Percentiles rank a stretch among this genome's conserved stretches.
Evolutionary conservation across 108 stramenopile species (phyloP).

Genomic region (Cyclostephanos tholiformis): DNA sequence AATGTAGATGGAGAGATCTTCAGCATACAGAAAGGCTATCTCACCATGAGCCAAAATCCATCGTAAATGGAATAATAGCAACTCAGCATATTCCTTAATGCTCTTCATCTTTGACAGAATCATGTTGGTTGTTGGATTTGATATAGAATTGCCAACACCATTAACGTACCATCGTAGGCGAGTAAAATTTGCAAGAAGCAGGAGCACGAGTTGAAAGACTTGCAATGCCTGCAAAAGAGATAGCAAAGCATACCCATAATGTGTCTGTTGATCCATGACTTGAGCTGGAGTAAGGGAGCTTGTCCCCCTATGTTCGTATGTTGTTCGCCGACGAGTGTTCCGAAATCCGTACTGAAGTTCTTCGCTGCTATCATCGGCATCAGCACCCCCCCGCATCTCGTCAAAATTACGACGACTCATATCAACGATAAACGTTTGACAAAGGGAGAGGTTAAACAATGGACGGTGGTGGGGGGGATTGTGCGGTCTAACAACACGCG

Average conservation of each 20-base stretch:
- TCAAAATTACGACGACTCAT: too few relatives aligned
- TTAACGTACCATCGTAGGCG: neutral
- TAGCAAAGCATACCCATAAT: neutral
- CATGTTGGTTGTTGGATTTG: neutral
- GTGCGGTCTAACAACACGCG: too few relatives aligned
- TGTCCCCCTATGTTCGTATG: neutral
- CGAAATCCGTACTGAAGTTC: neutral
- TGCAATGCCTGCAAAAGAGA: neutral
- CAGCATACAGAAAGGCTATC: neutral
- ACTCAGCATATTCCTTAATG: neutral
- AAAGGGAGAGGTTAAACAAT: too few relatives aligned
- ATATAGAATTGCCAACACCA: neutral
- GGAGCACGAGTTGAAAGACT: neutral
- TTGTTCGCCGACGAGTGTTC: neutral
- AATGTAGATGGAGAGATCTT: slow-evolving; percentile 6
- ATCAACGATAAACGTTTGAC: too few relatives aligned
- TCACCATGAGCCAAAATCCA: neutral
- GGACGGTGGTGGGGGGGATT: too few relatives aligned
- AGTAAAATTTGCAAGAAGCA: neutral
- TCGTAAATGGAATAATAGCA: neutral
- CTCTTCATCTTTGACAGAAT: neutral
- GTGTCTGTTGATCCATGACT: neutral
- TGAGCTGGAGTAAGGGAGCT: slow-evolving; percentile 2
- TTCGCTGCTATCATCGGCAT: neutral
- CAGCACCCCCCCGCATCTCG: neutral